A percentile compares a stretch with the other conserved stretches of the same genome.
Evolutionary conservation across 257 asterid genomes (phyloP).

Genomic region (Galeopsis tetrahit): DNA sequence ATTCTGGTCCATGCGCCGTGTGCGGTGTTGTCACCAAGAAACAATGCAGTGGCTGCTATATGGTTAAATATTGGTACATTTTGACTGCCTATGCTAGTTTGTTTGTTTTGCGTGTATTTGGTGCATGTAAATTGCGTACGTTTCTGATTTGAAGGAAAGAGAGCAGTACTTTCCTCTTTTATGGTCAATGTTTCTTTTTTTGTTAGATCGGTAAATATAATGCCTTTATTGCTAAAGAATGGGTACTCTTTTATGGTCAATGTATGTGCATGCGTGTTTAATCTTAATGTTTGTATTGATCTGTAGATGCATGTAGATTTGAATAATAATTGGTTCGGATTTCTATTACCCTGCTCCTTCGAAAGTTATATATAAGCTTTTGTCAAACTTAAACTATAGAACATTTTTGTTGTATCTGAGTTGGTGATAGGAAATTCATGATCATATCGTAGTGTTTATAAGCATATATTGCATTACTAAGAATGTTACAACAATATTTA

Average conservation of each 20-base stretch:
- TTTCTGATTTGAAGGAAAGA: neutral
- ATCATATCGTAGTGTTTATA: neutral
- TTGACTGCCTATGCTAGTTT: neutral
- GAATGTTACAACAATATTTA: neutral
- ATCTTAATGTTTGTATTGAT: neutral
- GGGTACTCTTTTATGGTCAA: neutral
- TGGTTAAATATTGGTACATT: conserved; percentile 65
- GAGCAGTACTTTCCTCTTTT: neutral
- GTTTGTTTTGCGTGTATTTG: neutral
- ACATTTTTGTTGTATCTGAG: conserved; percentile 1
- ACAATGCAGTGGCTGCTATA: conserved; percentile 58
- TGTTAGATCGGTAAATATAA: too few relatives aligned
- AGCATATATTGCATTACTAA: neutral
- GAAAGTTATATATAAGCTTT: neutral
- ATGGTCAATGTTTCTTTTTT: too few relatives aligned
- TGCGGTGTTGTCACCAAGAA: conserved; percentile 49
- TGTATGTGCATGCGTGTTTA: conserved; percentile 15
- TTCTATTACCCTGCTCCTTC: neutral
- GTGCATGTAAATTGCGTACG: neutral
- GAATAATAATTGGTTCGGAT: neutral
- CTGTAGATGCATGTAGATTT: neutral
- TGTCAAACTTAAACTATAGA: neutral
- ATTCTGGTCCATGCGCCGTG: conserved; percentile 53
- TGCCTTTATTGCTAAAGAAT: too few relatives aligned
- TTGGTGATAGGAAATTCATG: conserved; percentile 8